Conservation (phyloP, 2,329 filamentous ascomycete species). For the Aurifilum marmelostoma region DNA sequence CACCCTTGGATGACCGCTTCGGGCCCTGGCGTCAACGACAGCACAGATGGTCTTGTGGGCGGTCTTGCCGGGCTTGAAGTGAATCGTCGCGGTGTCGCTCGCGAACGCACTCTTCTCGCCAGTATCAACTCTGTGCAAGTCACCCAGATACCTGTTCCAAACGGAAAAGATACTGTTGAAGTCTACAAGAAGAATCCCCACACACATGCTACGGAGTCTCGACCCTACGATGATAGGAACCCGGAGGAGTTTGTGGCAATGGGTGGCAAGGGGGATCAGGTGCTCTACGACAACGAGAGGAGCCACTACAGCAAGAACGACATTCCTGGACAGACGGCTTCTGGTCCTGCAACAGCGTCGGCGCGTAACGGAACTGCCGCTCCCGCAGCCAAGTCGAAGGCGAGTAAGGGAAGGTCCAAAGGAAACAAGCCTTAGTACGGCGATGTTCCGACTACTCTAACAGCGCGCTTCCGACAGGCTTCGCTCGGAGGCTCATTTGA, state of each 20-base stretch:
- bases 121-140: conserved; percentile 75
- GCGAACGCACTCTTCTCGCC: conserved; percentile 85
- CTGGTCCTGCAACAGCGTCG: conserved; percentile 34
- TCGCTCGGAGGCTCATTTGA: conserved; percentile 28
- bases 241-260: conserved; percentile 80
- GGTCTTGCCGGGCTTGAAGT: conserved; percentile 83
- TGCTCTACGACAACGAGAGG: conserved; percentile 69
- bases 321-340: conserved; percentile 31
- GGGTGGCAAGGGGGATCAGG: conserved; percentile 84
- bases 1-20: conserved; percentile 85
- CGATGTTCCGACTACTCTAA: conserved; percentile 20
- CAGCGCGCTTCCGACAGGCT: conserved; percentile 21
- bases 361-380: conserved; percentile 20
- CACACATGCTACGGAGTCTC: conserved; percentile 54
- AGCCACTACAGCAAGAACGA: conserved; percentile 54
- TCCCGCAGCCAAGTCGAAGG: conserved; percentile 21
- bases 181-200: conserved; percentile 72
- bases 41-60: conserved; percentile 90
- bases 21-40: conserved; percentile 70
- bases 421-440: conserved; percentile 29
- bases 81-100: conserved; percentile 74
- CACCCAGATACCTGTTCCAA: conserved; percentile 55
- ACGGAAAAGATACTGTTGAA: conserved; percentile 66
- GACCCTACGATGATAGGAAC: conserved; percentile 68
- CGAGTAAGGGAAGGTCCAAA: conserved; percentile 24